Base-by-base conservation (phyloP, 768 basidiomycete species). In the Strobilomyces confusus region DNA sequence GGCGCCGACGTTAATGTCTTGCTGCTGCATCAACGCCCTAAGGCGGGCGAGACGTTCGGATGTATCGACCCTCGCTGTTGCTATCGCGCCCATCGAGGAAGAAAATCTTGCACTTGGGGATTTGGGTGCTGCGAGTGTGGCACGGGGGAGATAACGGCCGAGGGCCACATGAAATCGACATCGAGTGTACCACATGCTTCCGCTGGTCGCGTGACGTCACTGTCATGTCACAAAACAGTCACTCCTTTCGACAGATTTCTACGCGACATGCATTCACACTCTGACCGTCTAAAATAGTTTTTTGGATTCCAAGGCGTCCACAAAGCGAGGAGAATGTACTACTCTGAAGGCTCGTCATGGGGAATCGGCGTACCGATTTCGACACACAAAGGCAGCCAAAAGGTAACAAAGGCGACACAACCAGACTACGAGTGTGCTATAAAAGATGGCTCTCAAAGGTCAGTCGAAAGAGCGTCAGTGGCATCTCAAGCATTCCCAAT, bases 1-100 rank as follows among this genome's bases (percentile, higher is more conserved):
- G 0, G 87, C 89, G 52, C 86, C 77, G 1, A 95, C 77, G 48
- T 77, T 71, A 52, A 73, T 62, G 56, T 78, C 72, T 33, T 74
- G 71, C 61, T 75, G 68, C 51, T 71, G 76, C 89, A 95, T 89
- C 62, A 91, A 72, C 67, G 79, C 78, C 44, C 92, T 75, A 45
- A 95, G 75, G 44, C 70, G 75, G 20, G 75, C 72, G 7, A 95
- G 75, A 49, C 87, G 77, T 46, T 79, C 70, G 4, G 82, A 75
- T 5, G 90, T 91, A 67, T 85, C 62, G 25, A 90, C 80, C 3
- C 72, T 81, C 42, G 64, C 69, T 45, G 70, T 68, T 42, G 59
- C 67, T 40, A 61, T 54, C 6, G 61, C 70, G 19, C 71, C 75
- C 77, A 79, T 78, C 4, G 59, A 61, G 14, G 60, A 58, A 3